A percentile compares a stretch with the other conserved stretches of the same genome.
These are phyloP conservation scores for Circinella minor DNA, from an alignment of 371 early-diverging fungal species.

Conservation along the genomic window DNA sequence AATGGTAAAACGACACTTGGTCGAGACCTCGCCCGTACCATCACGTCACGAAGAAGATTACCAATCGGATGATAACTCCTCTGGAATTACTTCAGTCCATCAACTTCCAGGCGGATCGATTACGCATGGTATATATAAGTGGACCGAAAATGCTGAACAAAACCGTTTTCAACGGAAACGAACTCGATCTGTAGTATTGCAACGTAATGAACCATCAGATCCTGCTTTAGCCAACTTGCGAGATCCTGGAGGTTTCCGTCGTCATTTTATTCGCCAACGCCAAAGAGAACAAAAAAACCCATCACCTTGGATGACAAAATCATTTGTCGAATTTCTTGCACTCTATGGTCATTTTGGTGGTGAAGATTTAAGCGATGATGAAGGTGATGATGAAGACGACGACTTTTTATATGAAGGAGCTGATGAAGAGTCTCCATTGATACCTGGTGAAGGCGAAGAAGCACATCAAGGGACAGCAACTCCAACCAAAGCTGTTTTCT, in stretches of 20 bases:
- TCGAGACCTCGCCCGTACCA: slow-evolving; percentile 36
- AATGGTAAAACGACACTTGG: slow-evolving; percentile 50
- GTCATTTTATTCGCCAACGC: slow-evolving; percentile 83
- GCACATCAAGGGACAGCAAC: slow-evolving; percentile 68
- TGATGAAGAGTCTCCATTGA: slow-evolving; percentile 50
- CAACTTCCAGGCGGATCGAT: slow-evolving; percentile 55
- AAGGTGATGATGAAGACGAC: slow-evolving; percentile 72
- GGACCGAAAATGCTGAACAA: slow-evolving; percentile 47
- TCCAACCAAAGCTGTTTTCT: slow-evolving; percentile 71
- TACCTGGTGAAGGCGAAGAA: slow-evolving; percentile 39
- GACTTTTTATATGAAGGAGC: slow-evolving; percentile 10
- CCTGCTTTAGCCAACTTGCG: slow-evolving; percentile 45
- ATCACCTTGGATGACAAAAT: slow-evolving; percentile 74
- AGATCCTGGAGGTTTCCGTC: slow-evolving; percentile 90
- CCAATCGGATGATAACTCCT: slow-evolving; percentile 14
- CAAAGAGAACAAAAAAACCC: slow-evolving; percentile 61
- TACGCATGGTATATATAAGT: slow-evolving; percentile 65
- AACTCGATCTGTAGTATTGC: slow-evolving; percentile 38
- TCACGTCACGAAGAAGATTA: slow-evolving; percentile 14
- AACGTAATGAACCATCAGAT: slow-evolving; percentile 34
- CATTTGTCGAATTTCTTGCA: slow-evolving; percentile 92
- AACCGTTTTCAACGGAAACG: slow-evolving; percentile 43
- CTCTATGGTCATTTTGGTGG: slow-evolving; percentile 96
- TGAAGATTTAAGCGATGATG: slow-evolving; percentile 88
- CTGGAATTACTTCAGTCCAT: slow-evolving; percentile 30